Percentiles rank a stretch among this genome's conserved stretches.
Evolutionary conservation across 768 basidiomycete genomes (phyloP).

Genomic region (Amanita fuliginea): DNA sequence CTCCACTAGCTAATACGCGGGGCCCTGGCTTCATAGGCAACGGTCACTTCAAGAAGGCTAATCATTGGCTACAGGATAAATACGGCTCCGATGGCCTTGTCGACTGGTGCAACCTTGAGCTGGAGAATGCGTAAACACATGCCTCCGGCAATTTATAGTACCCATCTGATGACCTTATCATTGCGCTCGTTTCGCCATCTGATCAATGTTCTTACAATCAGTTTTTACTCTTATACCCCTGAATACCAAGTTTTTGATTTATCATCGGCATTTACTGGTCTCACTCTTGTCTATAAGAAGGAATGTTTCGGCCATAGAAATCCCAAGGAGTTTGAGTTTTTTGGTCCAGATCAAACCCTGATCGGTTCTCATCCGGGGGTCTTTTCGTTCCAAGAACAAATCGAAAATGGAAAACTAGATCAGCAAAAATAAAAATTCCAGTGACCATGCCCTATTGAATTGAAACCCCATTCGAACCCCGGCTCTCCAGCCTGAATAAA

Average conservation of each 20-base stretch:
- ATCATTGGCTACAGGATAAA: slow-evolving; percentile 73
- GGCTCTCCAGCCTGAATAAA: neutral
- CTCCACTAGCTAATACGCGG: slow-evolving; percentile 62
- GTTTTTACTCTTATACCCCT: neutral
- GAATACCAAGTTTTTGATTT: slow-evolving; percentile 3
- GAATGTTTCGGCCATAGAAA: slow-evolving; percentile 4
- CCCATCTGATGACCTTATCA: slow-evolving; percentile 1
- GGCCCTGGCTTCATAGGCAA: slow-evolving; percentile 71
- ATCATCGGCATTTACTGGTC: neutral
- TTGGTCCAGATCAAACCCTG: slow-evolving; percentile 7
- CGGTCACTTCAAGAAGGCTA: slow-evolving; percentile 78
- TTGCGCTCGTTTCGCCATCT: neutral
- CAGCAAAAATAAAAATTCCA: neutral
- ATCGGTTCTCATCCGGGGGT: slow-evolving; percentile 8
- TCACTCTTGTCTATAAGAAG: slow-evolving; percentile 2
- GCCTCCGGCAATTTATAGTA: neutral
- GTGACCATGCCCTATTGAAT: neutral
- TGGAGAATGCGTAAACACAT: neutral
- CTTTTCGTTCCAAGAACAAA: neutral
- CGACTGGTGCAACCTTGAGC: slow-evolving; percentile 49
- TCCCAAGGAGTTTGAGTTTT: slow-evolving; percentile 5
- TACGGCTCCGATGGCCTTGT: slow-evolving; percentile 66
- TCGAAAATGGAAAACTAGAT: neutral
- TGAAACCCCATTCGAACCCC: neutral
- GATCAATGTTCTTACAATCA: neutral